Base-by-base conservation (phyloP, 257 asterid genomes). In the Primulina huaijiensis region DNA sequence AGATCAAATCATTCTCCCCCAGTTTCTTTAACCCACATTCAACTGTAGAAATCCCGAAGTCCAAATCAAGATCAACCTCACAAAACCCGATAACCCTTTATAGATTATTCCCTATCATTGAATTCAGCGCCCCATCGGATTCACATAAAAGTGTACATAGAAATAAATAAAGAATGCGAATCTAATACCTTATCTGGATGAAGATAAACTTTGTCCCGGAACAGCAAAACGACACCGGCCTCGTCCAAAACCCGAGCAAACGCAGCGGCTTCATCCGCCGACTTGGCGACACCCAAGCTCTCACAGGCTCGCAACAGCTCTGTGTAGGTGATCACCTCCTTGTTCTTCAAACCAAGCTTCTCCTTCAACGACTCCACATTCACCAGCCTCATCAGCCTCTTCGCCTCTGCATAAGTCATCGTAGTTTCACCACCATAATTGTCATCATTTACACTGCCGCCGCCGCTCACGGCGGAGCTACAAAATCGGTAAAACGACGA, bases 161-260 rank as follows among this genome's bases (percentile, higher is more conserved):
- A 8, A 35, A 43, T 1, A 66, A 38, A 67, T 70, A 59, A 19
- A 11, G 6, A 50, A 4, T 20, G 16, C 35, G 70, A 27, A 62
- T 2, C 35, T 1, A n/a, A 7, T 38, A 88, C 98, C 97, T 87
- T 92, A 43, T 92, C 90, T 9, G 97, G 98, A 38, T 90, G 96
- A 59, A 92, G 97, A 53, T 88, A 90, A 23, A 88, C 98, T 81
- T 85, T 90, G 66, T 92, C 92, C 16, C 97, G 86, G 78, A 92
- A 92, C 7, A 90, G 84, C 85, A 92, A 78, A 75, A 90, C 82
- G 59, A 92, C 88, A 66, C 97, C 97, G 80, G 98, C 95, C 65
- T 92, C 97, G 76, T 92, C 98, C 53, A 92, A 87, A 74, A 88
- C 93, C 27, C 84, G 73, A n/a, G 97, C 89, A 57, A 90, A 92